Base-by-base conservation (phyloP, 768 basidiomycete species). In the Inosperma sp. region DNA sequence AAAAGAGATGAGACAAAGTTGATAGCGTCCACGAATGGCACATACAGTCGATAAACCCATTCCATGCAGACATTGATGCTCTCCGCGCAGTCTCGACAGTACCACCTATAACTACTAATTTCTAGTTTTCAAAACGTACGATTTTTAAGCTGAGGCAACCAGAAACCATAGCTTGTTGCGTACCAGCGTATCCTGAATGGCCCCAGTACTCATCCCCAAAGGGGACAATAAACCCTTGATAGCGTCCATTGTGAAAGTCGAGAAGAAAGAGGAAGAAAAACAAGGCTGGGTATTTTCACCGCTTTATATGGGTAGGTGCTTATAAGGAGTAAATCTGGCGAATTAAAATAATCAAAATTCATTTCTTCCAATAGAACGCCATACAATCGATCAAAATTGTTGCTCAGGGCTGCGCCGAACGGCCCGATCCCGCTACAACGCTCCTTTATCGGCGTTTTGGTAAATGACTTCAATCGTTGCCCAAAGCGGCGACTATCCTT, bases 21-120 rank as follows among this genome's bases (percentile, higher is more conserved):
- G 13, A 51, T 23, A 23, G 33, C 8, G 37, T 9, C 25, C 7
- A 48, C 16, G 37, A 33, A 13, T 16, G 33, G 8, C 16, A 16
- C 82, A 56, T 62, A 92, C 89, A 92, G 65, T 92, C 90, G 4
- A 93, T 78, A 62, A 93, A 92, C 30, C 88, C 87, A 65, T 86
- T 89, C 89, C 90, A 93, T 10, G 88, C 90, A 4, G 88, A 88
- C 23, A 87, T 73, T 9, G 88, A 90, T 14, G 80, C 84, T 37
- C 89, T 75, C 56, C 89, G 77, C 29, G 88, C 88, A 13, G 88
- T 91, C 65, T 92, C 89, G 17, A 92, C 85, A 0, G 90, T 91
- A 1, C 90, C 90, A 19, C 90, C 89, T 62, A 93, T 86, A 60
- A 93, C 89, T 27, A 93, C 89, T 21, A 90, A 77, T 86, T 89